Evolutionary conservation across 2,329 filamentous ascomycete genomes (phyloP).

Genomic region (Colletotrichum gigasporum): DNA sequence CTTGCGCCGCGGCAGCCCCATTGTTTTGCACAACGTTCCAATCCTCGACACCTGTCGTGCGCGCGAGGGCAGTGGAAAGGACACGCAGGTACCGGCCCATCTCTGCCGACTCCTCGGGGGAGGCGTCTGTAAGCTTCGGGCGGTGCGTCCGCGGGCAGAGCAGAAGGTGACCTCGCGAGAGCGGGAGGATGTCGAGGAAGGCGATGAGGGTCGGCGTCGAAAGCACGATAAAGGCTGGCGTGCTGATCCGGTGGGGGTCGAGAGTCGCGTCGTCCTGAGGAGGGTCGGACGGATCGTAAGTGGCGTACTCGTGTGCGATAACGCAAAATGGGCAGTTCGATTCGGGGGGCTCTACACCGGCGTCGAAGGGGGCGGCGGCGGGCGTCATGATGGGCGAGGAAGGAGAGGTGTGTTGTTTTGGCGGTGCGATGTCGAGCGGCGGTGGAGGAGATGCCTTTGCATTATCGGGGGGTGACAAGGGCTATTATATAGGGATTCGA

Average conservation of each 20-base stretch:
- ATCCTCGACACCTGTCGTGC: conserved; percentile 76
- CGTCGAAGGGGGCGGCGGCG: conserved; percentile 20
- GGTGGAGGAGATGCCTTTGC: neutral
- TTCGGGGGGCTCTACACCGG: conserved; percentile 36
- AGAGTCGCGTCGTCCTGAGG: conserved; percentile 48
- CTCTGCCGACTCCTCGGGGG: conserved; percentile 69
- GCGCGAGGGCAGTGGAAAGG: conserved; percentile 75
- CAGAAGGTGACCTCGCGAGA: conserved; percentile 84
- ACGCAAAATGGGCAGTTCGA: conserved; percentile 69
- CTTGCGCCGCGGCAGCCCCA: conserved; percentile 86
- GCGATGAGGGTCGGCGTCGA: conserved; percentile 82
- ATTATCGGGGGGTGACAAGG: neutral
- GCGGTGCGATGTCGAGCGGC: neutral
- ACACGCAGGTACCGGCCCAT: conserved; percentile 76
- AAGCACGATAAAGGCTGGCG: conserved; percentile 73
- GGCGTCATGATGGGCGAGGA: conserved; percentile 16
- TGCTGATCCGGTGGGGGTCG: conserved; percentile 45
- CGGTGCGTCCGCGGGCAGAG: conserved; percentile 82
- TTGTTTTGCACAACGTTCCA: conserved; percentile 99
- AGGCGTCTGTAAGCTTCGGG: conserved; percentile 79
- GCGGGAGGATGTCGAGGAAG: conserved; percentile 93
- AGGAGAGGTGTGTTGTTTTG: neutral
- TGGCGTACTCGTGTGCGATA: conserved; percentile 60
- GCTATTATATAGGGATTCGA: neutral
- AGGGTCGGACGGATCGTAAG: conserved; percentile 55